Base-by-base conservation (phyloP, 768 basidiomycete species). In the Tulasnella sp. region DNA sequence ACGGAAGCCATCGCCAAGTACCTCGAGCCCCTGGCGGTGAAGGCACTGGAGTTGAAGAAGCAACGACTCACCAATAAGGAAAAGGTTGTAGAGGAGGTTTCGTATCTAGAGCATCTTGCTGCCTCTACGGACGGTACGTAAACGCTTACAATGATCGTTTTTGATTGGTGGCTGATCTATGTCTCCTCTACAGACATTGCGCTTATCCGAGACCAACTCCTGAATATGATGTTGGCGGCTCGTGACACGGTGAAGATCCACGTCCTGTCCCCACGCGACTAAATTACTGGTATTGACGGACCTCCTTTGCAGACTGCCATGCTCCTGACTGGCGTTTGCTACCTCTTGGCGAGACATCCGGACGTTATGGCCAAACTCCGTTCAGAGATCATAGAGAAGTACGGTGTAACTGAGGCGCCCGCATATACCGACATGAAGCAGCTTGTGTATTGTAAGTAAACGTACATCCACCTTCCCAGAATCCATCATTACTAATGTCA, bases 381-480 rank as follows among this genome's bases (percentile, higher is more conserved):
- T 63, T 67, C 19, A 59, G 66, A 47, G 56, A 63, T 7, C 68
- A 69, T 55, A 64, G 69, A 51, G 15, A 38, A 24, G n/a, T 27
- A 17, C 19, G 32, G 7, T 23, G 19, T 24, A 30, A 34, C 32
- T 21, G 48, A 41, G 2, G 10, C 48, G 2, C 61, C 54, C 3
- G 52, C 17, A 7, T 61, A n/a, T 26, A 53, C 61, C 30, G 32
- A 34, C 30, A 42, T 58, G n/a, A 49, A 44, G 34, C 19, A 26
- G 44, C 47, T 61, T 26, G 45, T 41, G 17, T 55, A 64, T 29
- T 23, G 50, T 59, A 61, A 1, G 65, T 64, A 11, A 34, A 58
- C 19, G 26, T 64, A 9, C 56, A 47, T 27, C 56, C 8, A 34
- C 17, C 52, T 34, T 32, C 26, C 1, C n/a, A 17, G n/a, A n/a